Percentiles rank a stretch among this genome's conserved stretches.
Evolutionary conservation across 331 rosid species (phyloP).

Genomic region (Rhamnella rubrinervis): DNA sequence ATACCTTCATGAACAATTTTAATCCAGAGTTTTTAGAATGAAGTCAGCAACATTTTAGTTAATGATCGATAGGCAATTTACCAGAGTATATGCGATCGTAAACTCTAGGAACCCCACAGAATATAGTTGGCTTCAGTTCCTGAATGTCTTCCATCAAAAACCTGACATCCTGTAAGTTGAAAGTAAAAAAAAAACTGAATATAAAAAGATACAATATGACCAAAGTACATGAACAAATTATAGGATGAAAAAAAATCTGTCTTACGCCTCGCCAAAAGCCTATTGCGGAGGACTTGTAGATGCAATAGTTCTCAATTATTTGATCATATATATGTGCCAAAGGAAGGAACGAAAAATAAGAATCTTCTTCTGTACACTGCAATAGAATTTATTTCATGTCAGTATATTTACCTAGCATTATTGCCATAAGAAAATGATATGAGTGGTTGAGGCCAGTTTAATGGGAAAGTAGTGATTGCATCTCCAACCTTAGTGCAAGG

Average conservation of each 20-base stretch:
- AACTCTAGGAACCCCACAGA: constrained; percentile 94
- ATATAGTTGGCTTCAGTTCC: constrained; percentile 70
- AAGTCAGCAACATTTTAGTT: not conserved
- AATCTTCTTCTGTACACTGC: constrained; percentile 72
- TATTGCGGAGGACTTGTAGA: constrained; percentile 76
- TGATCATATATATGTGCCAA: constrained; percentile 93
- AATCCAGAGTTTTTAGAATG: constrained; percentile 16
- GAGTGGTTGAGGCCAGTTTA: not conserved
- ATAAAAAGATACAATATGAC: not conserved
- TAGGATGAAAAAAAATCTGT: constrained; percentile 18
- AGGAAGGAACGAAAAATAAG: constrained; percentile 90
- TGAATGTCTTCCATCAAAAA: constrained; percentile 83
- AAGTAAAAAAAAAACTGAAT: constrained; percentile 9
- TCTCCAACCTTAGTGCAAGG: no score
- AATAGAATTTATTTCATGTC: constrained; percentile 20
- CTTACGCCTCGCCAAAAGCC: constrained; percentile 98
- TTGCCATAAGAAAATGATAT: not conserved
- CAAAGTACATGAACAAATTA: constrained; percentile 3
- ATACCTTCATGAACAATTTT: constrained; percentile 48
- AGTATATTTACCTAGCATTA: not conserved
- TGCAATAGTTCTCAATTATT: constrained; percentile 80
- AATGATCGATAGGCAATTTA: constrained; percentile 16
- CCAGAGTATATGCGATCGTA: constrained; percentile 81
- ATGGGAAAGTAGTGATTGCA: no score
- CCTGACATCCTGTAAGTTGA: constrained; percentile 66